Percentiles rank a stretch among this genome's conserved stretches.
These are phyloP conservation scores for Spinacia oleracea DNA, from an alignment of 179 eudicot genomes.

Conservation along the genomic window DNA sequence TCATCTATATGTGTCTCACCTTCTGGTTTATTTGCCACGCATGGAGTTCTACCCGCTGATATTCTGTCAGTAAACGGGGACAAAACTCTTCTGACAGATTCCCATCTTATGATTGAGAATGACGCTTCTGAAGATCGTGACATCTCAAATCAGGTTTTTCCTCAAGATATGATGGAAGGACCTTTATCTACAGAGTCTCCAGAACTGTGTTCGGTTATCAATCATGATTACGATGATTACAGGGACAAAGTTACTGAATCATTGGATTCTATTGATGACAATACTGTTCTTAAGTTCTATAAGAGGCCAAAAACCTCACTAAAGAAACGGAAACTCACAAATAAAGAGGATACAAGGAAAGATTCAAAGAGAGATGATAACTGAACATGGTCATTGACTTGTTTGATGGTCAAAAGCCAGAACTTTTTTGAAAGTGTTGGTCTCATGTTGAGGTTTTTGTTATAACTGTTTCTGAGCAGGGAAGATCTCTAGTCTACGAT, in stretches of 20 bases:
- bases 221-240: constrained; percentile 21
- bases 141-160: constrained; percentile 13
- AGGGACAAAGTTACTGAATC: not conserved
- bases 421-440: not conserved
- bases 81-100: constrained; percentile 8
- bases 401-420: not conserved
- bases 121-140: constrained; percentile 9
- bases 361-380: not conserved
- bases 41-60: constrained; percentile 32
- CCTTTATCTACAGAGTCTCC: constrained; percentile 20
- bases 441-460: not conserved
- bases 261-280: not conserved
- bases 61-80: constrained; percentile 24
- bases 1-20: constrained; percentile 44
- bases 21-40: constrained; percentile 38
- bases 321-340: constrained; percentile 25
- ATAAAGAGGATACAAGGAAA: not conserved
- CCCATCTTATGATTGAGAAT: constrained; percentile 16
- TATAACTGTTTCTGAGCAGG: not conserved
- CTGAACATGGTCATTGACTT: not conserved
- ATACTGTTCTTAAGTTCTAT: constrained; percentile 9
- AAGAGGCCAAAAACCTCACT: constrained; percentile 13
- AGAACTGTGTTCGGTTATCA: constrained; percentile 20
- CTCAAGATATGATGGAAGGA: constrained; percentile 7
- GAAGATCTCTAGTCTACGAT: not conserved